These are phyloP conservation scores for Fraxinus nigra DNA, from an alignment of 305 asterid genomes.

Conservation along the genomic window DNA sequence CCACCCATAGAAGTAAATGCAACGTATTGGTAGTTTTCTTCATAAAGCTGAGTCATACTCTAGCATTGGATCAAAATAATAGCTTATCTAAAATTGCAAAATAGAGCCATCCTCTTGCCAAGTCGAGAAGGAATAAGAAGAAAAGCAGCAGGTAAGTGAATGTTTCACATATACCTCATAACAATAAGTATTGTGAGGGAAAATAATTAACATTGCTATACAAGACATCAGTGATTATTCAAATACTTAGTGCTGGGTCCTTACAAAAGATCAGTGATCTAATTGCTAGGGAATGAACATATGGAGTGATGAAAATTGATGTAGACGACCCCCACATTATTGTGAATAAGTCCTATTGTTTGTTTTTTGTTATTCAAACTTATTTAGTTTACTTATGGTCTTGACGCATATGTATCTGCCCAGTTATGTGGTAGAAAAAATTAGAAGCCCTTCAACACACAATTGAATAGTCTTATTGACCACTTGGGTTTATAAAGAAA, in stretches of 20 bases:
- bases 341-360: background rate
- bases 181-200: background rate
- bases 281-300: background rate
- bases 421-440: background rate
- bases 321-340: background rate
- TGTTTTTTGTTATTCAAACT: background rate
- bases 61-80: background rate
- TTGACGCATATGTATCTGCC: background rate
- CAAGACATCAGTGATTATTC: background rate
- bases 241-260: background rate
- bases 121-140: background rate
- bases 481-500: background rate
- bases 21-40: background rate
- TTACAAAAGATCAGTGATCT: background rate
- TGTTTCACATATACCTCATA: background rate
- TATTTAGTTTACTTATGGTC: background rate
- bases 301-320: background rate
- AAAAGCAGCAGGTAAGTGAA: background rate
- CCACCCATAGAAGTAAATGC: background rate
- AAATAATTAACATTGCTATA: background rate
- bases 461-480: background rate
- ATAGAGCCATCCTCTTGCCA: conserved; percentile 1
- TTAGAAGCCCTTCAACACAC: background rate
- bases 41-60: background rate
- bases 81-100: background rate